phyloP scores from a whole-genome alignment of 1,139 yeast genomes.

The Tardiomyces digboiensis region DNA sequence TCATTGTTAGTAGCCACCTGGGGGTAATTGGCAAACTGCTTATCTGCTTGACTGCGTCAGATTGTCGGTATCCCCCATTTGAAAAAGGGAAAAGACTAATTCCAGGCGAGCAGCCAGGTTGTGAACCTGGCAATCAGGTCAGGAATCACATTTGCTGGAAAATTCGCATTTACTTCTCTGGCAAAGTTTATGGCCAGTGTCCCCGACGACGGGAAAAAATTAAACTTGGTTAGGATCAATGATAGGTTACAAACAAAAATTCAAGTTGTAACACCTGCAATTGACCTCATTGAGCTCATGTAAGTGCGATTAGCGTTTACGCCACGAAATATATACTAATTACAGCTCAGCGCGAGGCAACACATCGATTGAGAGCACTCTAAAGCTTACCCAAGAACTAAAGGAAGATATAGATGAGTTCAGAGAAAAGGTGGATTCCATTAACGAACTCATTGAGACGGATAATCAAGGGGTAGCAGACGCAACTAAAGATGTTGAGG shows the following conservation, averaged over 20 bases:
- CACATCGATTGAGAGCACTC: constrained; percentile 49
- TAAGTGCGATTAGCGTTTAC: neutral
- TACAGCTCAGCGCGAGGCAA: constrained; percentile 57
- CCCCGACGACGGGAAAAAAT: constrained; percentile 44
- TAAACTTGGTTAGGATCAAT: constrained; percentile 33
- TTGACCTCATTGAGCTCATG: constrained; percentile 58
- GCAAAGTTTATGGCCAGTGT: constrained; percentile 48
- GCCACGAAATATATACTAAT: constrained; percentile 4
- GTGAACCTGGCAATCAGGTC: constrained; percentile 74
- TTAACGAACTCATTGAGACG: constrained; percentile 7
- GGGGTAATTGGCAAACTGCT: no score
- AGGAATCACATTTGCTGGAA: constrained; percentile 67
- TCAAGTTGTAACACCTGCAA: constrained; percentile 55
- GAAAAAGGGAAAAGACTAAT: no score
- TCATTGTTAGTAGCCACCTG: no score
- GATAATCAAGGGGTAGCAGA: constrained; percentile 16
- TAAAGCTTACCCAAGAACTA: constrained; percentile 47
- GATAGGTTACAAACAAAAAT: constrained; percentile 49
- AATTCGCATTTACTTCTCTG: constrained; percentile 63
- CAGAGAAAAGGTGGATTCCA: constrained; percentile 38
- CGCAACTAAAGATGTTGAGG: constrained; percentile 41
- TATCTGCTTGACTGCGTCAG: no score
- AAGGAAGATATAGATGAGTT: constrained; percentile 52
- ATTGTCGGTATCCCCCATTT: no score
- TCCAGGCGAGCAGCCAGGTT: constrained; percentile 67